Base-by-base conservation (phyloP, 2,329 filamentous ascomycete species). In the Bretziella fagacearum region DNA sequence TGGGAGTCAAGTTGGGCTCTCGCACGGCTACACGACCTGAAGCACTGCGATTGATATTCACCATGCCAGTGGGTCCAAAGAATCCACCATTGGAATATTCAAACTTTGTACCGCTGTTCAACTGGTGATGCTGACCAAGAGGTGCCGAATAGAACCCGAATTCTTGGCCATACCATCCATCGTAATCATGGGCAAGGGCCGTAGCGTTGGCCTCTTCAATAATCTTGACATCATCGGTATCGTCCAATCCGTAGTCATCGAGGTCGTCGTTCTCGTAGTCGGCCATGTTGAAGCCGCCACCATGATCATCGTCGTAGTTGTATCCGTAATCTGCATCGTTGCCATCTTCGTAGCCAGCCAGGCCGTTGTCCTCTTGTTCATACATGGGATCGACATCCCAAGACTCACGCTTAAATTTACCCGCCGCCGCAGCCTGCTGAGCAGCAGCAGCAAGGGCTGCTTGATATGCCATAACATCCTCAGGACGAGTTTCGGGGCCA, bases 171-270 rank as follows among this genome's bases (percentile, higher is more conserved):
- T 98, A 98, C 66, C 91, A 93, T 0, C 85, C 89, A 53, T 95
- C 89, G 5, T 80, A 80, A 57, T 98, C 91, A 54, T 85, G 87
- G 39, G 91, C 89, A 6, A 98, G 69, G 1, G 83, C 91, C 59
- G 91, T 87, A 1, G 89, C 87, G 55, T 98, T 98, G 4, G 91
- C 91, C 49, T 86, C 91, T 0, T 87, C 89, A 51, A 98, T 93
- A 55, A 96, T 91, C 26, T 79, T 77, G 55, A 95, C 87, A 54
- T 96, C 86, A 50, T 84, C 83, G 44, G 83, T 70, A 37, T 79
- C 76, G 50, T 76, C 74, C 53, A 80, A 74, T 51, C 79, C 74
- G 45, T 80, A 73, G 62, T 69, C 52, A 20, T 55, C 53, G 59
- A 60, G 33, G 56, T 58, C 60, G 44, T 79, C 70, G 63, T 71